A percentile compares a stretch with the other conserved stretches of the same genome.
phyloP scores from a whole-genome alignment of 768 basidiomycete genomes.

The Coprinopsis marcescibilis region DNA sequence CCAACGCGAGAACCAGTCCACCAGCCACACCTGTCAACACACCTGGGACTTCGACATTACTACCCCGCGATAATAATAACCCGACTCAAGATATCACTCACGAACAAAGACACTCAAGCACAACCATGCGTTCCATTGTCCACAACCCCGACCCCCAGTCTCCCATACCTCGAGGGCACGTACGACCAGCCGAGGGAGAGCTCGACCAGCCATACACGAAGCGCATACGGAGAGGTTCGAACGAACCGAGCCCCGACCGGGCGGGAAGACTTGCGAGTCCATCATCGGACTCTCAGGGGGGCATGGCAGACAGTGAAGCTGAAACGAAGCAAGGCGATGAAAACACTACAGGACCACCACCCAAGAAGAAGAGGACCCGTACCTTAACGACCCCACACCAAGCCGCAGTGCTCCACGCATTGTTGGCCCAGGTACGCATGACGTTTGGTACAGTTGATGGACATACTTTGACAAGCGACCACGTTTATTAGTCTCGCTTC shows the following conservation, averaged over 20 bases:
- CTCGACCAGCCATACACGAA: slow-evolving; percentile 33
- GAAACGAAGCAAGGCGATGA: slow-evolving; percentile 30
- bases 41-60: slow-evolving; percentile 41
- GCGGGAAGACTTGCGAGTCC: slow-evolving; percentile 26
- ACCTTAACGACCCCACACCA: slow-evolving; percentile 86
- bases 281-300: slow-evolving; percentile 48
- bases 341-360: slow-evolving; percentile 34
- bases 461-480: not conserved
- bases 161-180: slow-evolving; percentile 15
- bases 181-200: slow-evolving; percentile 22
- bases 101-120: not conserved
- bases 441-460: too few relatives aligned
- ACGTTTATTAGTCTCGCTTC: slow-evolving; percentile 69
- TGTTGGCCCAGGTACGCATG: slow-evolving; percentile 70
- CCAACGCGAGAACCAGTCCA: slow-evolving; percentile 24
- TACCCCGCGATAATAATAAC: slow-evolving; percentile 31
- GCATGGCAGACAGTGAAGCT: slow-evolving; percentile 56
- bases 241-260: slow-evolving; percentile 17
- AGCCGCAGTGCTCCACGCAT: slow-evolving; percentile 78
- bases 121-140: slow-evolving; percentile 17
- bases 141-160: slow-evolving; percentile 20
- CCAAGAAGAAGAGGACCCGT: slow-evolving; percentile 79
- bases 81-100: slow-evolving; percentile 18
- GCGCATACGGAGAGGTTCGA: slow-evolving; percentile 34
- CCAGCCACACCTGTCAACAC: slow-evolving; percentile 21